Evolutionary conservation across 768 basidiomycete species (phyloP), one percentile per base, ranked within the genome.

Genomic region (Suillus sp.): DNA sequence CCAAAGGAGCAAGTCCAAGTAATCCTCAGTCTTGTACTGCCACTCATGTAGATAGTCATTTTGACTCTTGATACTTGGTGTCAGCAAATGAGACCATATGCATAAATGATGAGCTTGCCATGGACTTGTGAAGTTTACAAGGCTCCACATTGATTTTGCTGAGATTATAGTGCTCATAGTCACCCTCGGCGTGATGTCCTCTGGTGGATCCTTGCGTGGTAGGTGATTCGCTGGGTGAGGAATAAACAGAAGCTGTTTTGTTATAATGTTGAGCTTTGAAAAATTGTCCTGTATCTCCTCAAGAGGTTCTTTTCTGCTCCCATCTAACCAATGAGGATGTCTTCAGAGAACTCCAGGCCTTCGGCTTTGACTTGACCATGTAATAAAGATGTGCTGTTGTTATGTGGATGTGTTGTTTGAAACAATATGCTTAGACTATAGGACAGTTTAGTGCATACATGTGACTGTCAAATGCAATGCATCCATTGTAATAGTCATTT

Each of bases 1-100:
- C 61, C 27, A 11, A 40, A 38, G 42, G 14, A 22, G 43, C n/a
- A 37, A 10, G 34, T 27, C 30, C 4, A 56, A 30, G n/a, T 55
- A 62, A 10, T 43, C 34, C 11, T 32, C 8, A 16, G 50, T 51
- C 48, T 35, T 34, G 54, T 50, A n/a, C 27, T 37, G 38, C 55
- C 61, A 62, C 43, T 62, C 40, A 10, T 30, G 13, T 6, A 62
- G 35, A 42, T 27, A 62, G 53, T 62, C 54, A 58, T 62, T 62
- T 43, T 62, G 61, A 35, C 34, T 40, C 61, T 62, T 42, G 45
- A 47, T 47, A 47, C 22, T 11, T 4, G 10, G 9, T 22, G 10
- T 47, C 45, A 47, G n/a, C 22, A n/a, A 13, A 47, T 42, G 45
- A 3, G n/a, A 47, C 38, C 4, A 0, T 10, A n/a, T 4, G n/a